phyloP scores from a whole-genome alignment of 805 yeast genomes.

The Kodamaea kaohsiungensis region DNA sequence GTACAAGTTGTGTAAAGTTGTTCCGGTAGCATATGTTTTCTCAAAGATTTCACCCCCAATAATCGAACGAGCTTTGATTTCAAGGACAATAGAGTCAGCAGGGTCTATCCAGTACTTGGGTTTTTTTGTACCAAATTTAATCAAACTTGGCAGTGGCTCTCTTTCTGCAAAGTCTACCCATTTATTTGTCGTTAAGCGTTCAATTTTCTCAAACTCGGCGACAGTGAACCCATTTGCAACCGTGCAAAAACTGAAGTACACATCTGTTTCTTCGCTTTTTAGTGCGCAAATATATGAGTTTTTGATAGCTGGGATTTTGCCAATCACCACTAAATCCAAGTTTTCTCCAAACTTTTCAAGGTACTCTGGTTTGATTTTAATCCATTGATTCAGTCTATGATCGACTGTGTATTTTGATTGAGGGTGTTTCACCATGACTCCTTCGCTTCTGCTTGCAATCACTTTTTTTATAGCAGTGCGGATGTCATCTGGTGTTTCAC shows the following conservation, averaged over 20 bases:
- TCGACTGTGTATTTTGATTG: constrained; percentile 59
- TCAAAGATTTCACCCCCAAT: constrained; percentile 39
- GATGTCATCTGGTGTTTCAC: constrained; percentile 52
- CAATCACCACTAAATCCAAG: constrained; percentile 77
- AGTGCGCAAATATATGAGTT: constrained; percentile 76
- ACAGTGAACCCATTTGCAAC: constrained; percentile 83
- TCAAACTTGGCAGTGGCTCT: constrained; percentile 18
- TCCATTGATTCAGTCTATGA: constrained; percentile 68
- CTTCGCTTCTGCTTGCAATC: constrained; percentile 70
- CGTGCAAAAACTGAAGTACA: constrained; percentile 67
- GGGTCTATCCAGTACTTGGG: constrained; percentile 86
- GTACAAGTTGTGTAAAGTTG: constrained; percentile 77
- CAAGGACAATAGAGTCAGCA: constrained; percentile 71
- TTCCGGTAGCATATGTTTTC: constrained; percentile 57
- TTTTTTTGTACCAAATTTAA: constrained; percentile 57
- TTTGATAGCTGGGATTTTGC: constrained; percentile 72
- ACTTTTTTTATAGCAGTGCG: constrained; percentile 56
- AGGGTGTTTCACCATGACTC: constrained; percentile 73
- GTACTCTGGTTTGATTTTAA: constrained; percentile 90
- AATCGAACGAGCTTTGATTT: constrained; percentile 78
- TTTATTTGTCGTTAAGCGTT: constrained; percentile 53
- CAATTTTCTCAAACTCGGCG: constrained; percentile 61
- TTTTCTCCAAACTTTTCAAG: constrained; percentile 84
- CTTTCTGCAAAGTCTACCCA: constrained; percentile 51
- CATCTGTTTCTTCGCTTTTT: constrained; percentile 41